Base-by-base conservation (phyloP, 73 alveolate species). In the Paramecium sonneborni region DNA sequence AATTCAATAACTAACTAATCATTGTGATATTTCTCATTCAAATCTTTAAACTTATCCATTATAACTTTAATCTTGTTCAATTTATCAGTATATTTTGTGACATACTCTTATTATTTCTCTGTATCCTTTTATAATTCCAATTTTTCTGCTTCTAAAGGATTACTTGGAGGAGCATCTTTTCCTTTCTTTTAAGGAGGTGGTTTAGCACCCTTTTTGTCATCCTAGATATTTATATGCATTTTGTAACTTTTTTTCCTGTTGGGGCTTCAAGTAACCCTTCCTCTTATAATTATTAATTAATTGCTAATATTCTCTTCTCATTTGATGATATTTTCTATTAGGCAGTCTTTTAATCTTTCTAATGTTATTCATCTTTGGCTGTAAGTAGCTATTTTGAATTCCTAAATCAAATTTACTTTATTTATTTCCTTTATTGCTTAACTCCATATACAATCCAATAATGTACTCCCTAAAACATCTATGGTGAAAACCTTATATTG, bases 101-200 rank as follows among this genome's bases (percentile, higher is more conserved):
- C 74, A 24, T 23, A 20, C 35, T 88, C 94, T 44, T 41, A 32
- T 12, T 48, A 88, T 69, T 88, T 88, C 55, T 88, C 94, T 28
- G 30, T 88, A 43, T 88, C 94, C 30, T 88, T 88, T 41, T 34
- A n/a, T 6, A 88, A 24, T 18, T 88, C 94, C 52, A 68, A 43
- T 70, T 70, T 67, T 46, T 70, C 91, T 37, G 94, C 94, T 70
- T 88, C 94, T 8, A 70, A 43, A 24, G 94, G 94, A 30, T 88
- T 88, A 14, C 69, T 62, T 20, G 94, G 94, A 69, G 74, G 57
- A 20, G 74, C 94, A 11, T 88, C 94, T 46, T 88, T 88, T 2
- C 94, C 94, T 39, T 88, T 88, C 84, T 88, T 88, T 24, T 57
- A 41, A 18, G 94, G 94, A 41, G 94, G 94, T 69, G 94, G 88